Conservation (phyloP, 768 basidiomycete genomes). For the Leccinum pellstonianum region DNA sequence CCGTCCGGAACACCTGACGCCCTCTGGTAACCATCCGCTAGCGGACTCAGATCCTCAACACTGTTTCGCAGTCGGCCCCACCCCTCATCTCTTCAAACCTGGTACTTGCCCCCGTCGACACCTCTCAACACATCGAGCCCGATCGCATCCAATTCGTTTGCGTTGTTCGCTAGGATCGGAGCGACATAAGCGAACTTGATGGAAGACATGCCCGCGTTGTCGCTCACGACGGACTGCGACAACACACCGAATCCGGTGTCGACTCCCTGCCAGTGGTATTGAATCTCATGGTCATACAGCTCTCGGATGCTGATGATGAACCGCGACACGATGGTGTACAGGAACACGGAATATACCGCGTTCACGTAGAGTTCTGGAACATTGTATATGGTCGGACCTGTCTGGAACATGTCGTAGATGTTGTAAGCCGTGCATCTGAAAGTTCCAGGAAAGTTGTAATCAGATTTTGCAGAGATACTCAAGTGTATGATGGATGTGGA, state of each 20-base stretch:
- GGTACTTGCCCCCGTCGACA: not conserved
- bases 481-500: not conserved
- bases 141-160: not conserved
- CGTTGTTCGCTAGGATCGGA: not conserved
- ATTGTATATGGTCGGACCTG: not conserved
- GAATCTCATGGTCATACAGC: not conserved
- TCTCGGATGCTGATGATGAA: constrained; percentile 1
- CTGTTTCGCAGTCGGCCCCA: not conserved
- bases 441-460: not conserved
- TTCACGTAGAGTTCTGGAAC: not conserved
- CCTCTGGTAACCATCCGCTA: not conserved
- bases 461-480: not conserved
- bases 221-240: not conserved
- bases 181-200: not conserved
- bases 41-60: not conserved
- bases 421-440: not conserved
- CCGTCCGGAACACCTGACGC: not conserved
- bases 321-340: not conserved
- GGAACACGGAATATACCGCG: too few relatives aligned
- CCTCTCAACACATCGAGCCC: not conserved
- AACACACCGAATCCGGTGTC: not conserved
- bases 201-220: not conserved
- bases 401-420: not conserved
- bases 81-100: not conserved
- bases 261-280: not conserved